Evolutionary conservation across 352 stramenopile genomes (phyloP), one percentile per base, ranked within the genome.

Genomic region (Phytophthora pinifolia): DNA sequence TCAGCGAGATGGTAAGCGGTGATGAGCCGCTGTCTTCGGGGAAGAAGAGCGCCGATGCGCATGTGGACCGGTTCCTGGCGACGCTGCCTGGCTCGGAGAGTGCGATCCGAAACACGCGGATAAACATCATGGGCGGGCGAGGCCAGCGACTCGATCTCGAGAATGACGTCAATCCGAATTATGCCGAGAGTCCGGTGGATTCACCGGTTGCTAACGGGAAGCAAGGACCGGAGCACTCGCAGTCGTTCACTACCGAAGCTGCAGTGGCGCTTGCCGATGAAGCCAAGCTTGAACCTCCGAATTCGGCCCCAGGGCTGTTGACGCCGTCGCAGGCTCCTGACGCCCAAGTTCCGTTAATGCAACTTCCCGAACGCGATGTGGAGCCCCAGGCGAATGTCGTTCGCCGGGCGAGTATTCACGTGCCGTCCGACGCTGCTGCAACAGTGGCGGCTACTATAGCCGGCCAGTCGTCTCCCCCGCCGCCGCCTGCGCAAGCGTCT

Each of bases 121-220:
- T 97, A 53, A 97, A 93, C 35, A 84, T 98, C 9, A 88, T 98
- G 76, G 92, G 93, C 35, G 93, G 93, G 20, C 77, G 93, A 61
- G 88, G 86, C 8, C 86, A 96, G 35, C 81, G 90, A 42, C 68
- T 97, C 17, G 79, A 94, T 59, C 78, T 96, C 30, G 82, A 90
- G 31, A 76, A 90, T 34, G 64, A 72, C 32, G 59, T 50, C 1
- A 54, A 65, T 33, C 66, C 65, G 4, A 62, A 79, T 15, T 70
- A 71, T 9, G 64, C 70, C 17, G 71, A 79, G 32, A 74, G 67
- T 32, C 57, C 57, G 48, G 57, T 44, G 7, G 63, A 58, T 12
- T 56, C 43, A 6, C 38, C 54, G 14, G 18, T 46, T 10, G 43
- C 47, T 13, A 73, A 63, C 55, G 54, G 50, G 9, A 70, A 54